These are phyloP conservation scores for Hypoxylon trugodes DNA, from an alignment of 495 filamentous ascomycete genomes.

Conservation along the genomic window DNA sequence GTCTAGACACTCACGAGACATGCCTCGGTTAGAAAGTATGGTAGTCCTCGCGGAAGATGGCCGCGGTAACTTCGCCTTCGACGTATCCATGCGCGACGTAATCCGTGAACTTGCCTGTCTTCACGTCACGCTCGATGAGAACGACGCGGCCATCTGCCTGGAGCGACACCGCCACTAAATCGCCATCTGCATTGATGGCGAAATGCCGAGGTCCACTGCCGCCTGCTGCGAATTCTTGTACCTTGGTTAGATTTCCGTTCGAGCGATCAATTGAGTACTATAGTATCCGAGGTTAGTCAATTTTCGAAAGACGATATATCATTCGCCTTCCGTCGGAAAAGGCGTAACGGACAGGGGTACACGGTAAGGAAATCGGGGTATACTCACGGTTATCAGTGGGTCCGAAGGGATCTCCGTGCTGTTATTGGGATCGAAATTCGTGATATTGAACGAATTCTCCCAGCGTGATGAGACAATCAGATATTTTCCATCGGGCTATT, in stretches of 20 bases:
- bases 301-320: no score
- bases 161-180: conserved; percentile 68
- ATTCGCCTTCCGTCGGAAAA: background rate
- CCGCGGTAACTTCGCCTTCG: conserved; percentile 63
- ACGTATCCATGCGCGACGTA: conserved; percentile 57
- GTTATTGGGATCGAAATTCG: conserved; percentile 54
- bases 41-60: conserved; percentile 67
- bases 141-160: conserved; percentile 67
- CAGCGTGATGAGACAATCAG: conserved; percentile 70
- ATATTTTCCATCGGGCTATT: conserved; percentile 65
- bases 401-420: conserved; percentile 55
- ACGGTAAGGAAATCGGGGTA: background rate
- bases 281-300: conserved; percentile 27
- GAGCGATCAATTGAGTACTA: conserved; percentile 53
- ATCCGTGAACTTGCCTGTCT: conserved; percentile 64
- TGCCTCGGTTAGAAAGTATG: conserved; percentile 11
- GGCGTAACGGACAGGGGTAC: background rate
- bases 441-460: conserved; percentile 58
- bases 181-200: conserved; percentile 68
- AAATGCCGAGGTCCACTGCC: conserved; percentile 71
- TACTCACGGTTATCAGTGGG: conserved; percentile 49
- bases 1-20: conserved; percentile 5
- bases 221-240: conserved; percentile 62
- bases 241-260: conserved; percentile 60
- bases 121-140: conserved; percentile 64